Conservation (phyloP, 441 rosid genomes). For the Viola pubescens region DNA sequence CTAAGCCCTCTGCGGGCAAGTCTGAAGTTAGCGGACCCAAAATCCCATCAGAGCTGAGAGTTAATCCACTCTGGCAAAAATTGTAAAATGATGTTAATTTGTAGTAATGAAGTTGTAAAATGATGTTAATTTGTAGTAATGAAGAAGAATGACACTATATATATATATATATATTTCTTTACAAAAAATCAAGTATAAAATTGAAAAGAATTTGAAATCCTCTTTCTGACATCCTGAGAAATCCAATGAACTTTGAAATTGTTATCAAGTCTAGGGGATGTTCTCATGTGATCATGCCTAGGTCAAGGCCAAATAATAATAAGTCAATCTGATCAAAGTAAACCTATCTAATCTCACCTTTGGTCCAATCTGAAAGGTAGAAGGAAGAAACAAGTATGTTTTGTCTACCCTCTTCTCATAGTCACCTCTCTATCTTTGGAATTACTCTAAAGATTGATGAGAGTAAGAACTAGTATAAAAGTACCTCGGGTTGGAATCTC, state of each 20-base stretch:
- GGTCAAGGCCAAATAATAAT: no score
- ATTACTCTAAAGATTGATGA: neutral
- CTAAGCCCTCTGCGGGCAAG: conserved; percentile 70
- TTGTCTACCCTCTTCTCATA: neutral
- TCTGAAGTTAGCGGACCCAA: conserved; percentile 64
- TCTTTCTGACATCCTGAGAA: no score
- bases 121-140: neutral
- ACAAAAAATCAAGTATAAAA: no score
- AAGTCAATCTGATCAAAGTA: no score
- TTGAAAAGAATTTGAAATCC: no score
- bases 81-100: neutral
- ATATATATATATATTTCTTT: no score
- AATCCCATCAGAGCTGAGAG: conserved; percentile 71
- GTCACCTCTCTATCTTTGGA: neutral
- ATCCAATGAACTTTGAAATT: no score
- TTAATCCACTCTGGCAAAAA: conserved; percentile 61
- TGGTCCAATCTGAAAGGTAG: no score
- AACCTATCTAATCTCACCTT: no score
- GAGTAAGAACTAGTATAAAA: neutral
- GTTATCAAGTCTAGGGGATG: no score
- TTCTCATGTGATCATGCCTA: no score
- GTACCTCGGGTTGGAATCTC: conserved; percentile 94
- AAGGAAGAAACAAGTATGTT: neutral
- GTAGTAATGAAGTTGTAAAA: neutral
- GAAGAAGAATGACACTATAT: no score